Percentiles rank a stretch among this genome's conserved stretches.
These are phyloP conservation scores for Stylonectria norvegica DNA, from an alignment of 2,329 filamentous ascomycete genomes.

Conservation along the genomic window DNA sequence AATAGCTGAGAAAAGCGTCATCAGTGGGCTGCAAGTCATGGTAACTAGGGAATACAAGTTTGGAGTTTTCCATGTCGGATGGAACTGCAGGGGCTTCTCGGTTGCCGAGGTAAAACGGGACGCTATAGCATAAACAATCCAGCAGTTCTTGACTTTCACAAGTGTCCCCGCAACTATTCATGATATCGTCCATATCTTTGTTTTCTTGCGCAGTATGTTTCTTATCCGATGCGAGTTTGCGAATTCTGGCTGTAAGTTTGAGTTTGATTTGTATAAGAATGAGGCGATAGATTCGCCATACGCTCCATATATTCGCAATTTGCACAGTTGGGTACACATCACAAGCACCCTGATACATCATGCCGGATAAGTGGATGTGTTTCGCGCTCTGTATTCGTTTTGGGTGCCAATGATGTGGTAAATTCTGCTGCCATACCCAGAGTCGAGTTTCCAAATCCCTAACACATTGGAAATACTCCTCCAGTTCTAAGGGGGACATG, in stretches of 20 bases:
- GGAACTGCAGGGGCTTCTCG: not conserved
- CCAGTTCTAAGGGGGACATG: not conserved
- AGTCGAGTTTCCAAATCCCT: conserved; percentile 3
- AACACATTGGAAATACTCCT: not conserved
- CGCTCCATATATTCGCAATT: conserved; percentile 18
- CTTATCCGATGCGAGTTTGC: not conserved
- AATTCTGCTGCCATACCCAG: not conserved
- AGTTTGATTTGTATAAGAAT: conserved; percentile 1
- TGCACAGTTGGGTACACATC: conserved; percentile 15
- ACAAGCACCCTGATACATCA: not conserved
- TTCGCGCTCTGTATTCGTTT: not conserved
- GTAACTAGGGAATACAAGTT: conserved; percentile 8
- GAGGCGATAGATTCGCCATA: conserved; percentile 12
- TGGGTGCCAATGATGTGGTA: conserved; percentile 7
- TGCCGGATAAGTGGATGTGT: fast-evolving
- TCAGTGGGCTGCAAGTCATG: conserved; percentile 3
- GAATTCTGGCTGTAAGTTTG: not conserved
- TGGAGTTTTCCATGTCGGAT: not conserved
- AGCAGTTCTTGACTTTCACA: conserved; percentile 4
- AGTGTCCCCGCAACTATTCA: too few species aligned
- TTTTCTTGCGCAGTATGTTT: not conserved
- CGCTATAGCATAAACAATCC: conserved; percentile 8
- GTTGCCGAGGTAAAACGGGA: conserved; percentile 19
- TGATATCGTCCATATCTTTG: not conserved
- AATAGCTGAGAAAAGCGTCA: conserved; percentile 1